A percentile compares a stretch with the other conserved stretches of the same genome.
These are phyloP conservation scores for Cryphonectria naterciae DNA, from an alignment of 2,329 filamentous ascomycete species.

Conservation along the genomic window DNA sequence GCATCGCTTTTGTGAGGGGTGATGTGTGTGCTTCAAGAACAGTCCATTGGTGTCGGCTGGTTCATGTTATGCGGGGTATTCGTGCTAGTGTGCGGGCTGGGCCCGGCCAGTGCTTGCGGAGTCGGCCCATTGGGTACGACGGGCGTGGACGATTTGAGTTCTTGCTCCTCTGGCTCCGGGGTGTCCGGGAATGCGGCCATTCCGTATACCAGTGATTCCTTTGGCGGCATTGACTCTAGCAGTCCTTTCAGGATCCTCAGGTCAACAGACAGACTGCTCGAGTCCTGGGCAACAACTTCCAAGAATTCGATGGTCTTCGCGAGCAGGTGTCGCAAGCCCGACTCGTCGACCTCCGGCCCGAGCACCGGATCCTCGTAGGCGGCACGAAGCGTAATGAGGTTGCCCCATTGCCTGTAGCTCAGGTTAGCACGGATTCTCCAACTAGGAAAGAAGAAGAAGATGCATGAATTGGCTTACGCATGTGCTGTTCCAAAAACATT, in stretches of 20 bases:
- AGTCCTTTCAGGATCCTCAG: conserved; percentile 70
- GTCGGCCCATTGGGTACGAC: conserved; percentile 16
- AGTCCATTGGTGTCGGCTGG: conserved; percentile 26
- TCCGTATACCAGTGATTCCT: conserved; percentile 13
- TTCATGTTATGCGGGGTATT: conserved; percentile 22
- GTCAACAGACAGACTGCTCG: conserved; percentile 75
- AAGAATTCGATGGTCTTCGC: conserved; percentile 78
- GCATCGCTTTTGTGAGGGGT: neutral
- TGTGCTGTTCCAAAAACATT: conserved; percentile 95
- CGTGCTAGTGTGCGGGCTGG: conserved; percentile 15
- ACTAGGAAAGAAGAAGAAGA: neutral
- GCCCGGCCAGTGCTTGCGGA: conserved; percentile 14
- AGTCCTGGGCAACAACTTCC: conserved; percentile 68
- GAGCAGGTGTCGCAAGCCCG: conserved; percentile 64
- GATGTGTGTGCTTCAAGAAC: conserved; percentile 4
- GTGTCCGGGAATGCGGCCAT: conserved; percentile 8
- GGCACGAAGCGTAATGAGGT: conserved; percentile 86
- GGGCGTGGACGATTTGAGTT: neutral
- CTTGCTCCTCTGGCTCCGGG: neutral
- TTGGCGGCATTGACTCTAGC: conserved; percentile 46
- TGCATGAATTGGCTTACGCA: conserved; percentile 66
- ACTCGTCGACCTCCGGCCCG: conserved; percentile 57
- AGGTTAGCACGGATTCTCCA: conserved; percentile 16
- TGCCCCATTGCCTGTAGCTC: conserved; percentile 83
- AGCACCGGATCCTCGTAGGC: conserved; percentile 72